A percentile compares a stretch with the other conserved stretches of the same genome.
phyloP scores from a whole-genome alignment of 139 green algal genomes.

The Chlamydomonas incerta region DNA sequence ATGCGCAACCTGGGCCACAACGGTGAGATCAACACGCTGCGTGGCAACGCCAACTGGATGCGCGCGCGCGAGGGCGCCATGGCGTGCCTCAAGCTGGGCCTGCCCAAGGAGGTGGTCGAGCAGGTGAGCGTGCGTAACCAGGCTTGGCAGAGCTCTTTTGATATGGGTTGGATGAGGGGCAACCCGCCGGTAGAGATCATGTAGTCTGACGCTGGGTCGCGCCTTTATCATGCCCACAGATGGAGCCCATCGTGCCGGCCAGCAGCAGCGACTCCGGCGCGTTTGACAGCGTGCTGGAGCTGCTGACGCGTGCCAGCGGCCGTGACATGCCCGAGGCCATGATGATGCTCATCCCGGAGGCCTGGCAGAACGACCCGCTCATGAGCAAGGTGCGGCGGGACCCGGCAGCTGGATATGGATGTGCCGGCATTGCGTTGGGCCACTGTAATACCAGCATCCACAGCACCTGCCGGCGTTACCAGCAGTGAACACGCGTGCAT shows the following conservation, averaged over 20 bases:
- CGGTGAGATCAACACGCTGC: conserved; percentile 91
- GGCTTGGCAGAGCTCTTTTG: too few species aligned
- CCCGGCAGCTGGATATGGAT: background rate
- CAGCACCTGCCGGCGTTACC: too few species aligned
- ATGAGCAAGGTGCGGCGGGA: conserved; percentile 72
- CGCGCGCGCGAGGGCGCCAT: conserved; percentile 91
- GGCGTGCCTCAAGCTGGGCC: conserved; percentile 76
- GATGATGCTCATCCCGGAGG: conserved; percentile 99
- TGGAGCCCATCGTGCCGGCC: conserved; percentile 90
- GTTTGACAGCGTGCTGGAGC: conserved; percentile 94
- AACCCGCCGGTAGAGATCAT: too few species aligned
- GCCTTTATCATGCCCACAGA: conserved; percentile 9
- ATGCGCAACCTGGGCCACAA: conserved; percentile 97
- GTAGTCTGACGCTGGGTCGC: too few species aligned
- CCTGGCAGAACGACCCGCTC: conserved; percentile 91
- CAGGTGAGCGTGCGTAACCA: too few species aligned
- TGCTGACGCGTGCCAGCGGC: conserved; percentile 86
- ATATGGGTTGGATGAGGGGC: too few species aligned
- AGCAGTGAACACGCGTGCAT: too few species aligned
- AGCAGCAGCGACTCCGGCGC: conserved; percentile 86
- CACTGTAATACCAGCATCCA: too few species aligned
- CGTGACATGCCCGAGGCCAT: conserved; percentile 90
- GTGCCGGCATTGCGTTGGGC: too few species aligned
- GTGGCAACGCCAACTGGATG: conserved; percentile 93
- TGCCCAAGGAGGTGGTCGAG: conserved; percentile 77